Conservation (phyloP, 2,329 filamentous ascomycete genomes). For the Colletotrichum higginsianum region DNA sequence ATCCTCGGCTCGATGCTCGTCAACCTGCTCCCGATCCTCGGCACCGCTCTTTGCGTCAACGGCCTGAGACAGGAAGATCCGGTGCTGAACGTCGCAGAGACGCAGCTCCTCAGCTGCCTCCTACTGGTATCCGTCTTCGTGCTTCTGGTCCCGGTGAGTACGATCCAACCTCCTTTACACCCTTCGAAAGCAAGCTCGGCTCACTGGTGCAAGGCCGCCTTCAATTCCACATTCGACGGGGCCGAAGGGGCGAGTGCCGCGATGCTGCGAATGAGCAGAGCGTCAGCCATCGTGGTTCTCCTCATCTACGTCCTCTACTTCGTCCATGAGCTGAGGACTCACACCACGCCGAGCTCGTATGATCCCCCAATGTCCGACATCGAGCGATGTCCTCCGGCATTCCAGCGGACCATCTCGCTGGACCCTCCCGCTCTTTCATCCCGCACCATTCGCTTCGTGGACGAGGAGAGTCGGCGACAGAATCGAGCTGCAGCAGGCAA, state of each 20-base stretch:
- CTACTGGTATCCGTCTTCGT: slow-evolving; percentile 57
- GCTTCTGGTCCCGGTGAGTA: slow-evolving; percentile 54
- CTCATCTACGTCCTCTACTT: slow-evolving; percentile 82
- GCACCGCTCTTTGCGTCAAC: slow-evolving; percentile 81
- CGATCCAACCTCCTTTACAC: accelerated
- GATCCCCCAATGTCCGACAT: slow-evolving; percentile 52
- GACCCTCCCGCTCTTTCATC: slow-evolving; percentile 17
- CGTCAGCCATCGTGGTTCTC: slow-evolving; percentile 82
- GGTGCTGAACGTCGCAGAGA: slow-evolving; percentile 50
- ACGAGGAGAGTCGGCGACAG: slow-evolving; percentile 40
- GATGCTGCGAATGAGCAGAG: slow-evolving; percentile 81
- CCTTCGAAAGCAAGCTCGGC: slow-evolving; percentile 7
- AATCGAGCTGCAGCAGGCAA: background rate
- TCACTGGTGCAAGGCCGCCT: slow-evolving; percentile 54
- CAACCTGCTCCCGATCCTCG: slow-evolving; percentile 81
- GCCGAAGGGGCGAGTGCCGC: slow-evolving; percentile 68
- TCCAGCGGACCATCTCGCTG: background rate
- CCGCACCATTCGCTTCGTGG: slow-evolving; percentile 50
- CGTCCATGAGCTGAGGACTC: slow-evolving; percentile 76
- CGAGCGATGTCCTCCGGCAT: slow-evolving; percentile 5
- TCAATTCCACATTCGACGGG: slow-evolving; percentile 68
- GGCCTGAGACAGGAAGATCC: slow-evolving; percentile 79
- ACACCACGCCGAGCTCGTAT: slow-evolving; percentile 75
- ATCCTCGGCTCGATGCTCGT: slow-evolving; percentile 84
- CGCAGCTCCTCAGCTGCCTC: slow-evolving; percentile 54